Base-by-base conservation (phyloP, 2,329 filamentous ascomycete genomes). In the Stemphylium vesicarium region DNA sequence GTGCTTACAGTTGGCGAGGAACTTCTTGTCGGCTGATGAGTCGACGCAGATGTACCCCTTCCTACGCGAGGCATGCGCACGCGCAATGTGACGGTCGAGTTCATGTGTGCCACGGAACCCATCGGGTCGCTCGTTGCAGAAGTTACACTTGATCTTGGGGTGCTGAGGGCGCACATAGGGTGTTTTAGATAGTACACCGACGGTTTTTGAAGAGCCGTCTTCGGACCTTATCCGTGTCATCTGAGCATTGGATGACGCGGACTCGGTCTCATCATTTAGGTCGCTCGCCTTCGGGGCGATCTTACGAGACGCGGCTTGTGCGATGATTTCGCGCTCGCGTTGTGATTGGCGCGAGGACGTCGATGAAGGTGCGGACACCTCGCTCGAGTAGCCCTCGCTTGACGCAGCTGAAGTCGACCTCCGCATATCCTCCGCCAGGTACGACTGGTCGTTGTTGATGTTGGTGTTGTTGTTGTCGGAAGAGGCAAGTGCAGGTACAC, bases 21-120 rank as follows among this genome's bases (percentile, higher is more conserved):
- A 88, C 76, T 84, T 77, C 83, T 82, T 75, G 78, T 85, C 72
- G 64, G 81, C 65, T 74, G 84, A 78, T 20, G 82, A 82, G 59
- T 88, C 85, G 35, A 85, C 79, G 66, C 85, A 87, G 42, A 88
- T 81, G 82, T 83, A 89, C 50, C 85, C 85, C 54, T 84, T 86
- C 57, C 84, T 81, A 11, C 79, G 76, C 26, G 75, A 66, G 4
- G 82, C 77, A 73, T 98, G 94, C 61, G 91, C 83, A 44, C 87
- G 84, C 77, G 86, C 69, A 76, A 81, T 61, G 77, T 82, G 80
- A 26, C 80, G 73, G 16, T 78, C 75, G 15, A 82, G 75, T 73
- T 96, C 92, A 71, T 96, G 92, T 20, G 93, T 90, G 49, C 92
- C 92, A 31, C 92, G 87, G 75, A 96, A 96, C 39, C 91, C 92